Percentiles rank a stretch among this genome's conserved stretches.
Conservation (phyloP, 2,329 filamentous ascomycete genomes). For the Alternaria consortialis region DNA sequence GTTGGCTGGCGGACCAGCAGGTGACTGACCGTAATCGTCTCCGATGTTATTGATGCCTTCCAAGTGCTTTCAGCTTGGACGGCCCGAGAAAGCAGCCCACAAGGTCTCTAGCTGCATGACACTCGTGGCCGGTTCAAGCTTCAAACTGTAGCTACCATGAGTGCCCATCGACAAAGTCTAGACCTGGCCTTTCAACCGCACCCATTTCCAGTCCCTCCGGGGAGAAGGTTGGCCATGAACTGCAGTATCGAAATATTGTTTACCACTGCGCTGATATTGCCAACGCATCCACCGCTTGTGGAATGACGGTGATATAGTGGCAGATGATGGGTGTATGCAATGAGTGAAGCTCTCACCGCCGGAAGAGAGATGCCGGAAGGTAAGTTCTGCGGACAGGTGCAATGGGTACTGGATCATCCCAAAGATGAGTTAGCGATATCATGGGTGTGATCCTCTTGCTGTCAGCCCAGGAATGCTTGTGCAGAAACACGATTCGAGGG, state of each 20-base stretch:
- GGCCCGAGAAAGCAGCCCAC: too few relatives aligned
- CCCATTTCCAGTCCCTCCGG: fast-evolving
- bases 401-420: too few relatives aligned
- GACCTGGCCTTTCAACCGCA: background rate
- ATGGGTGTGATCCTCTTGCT: too few relatives aligned
- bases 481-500: too few relatives aligned
- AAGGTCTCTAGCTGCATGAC: background rate
- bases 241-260: background rate
- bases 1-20: background rate
- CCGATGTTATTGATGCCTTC: background rate
- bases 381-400: too few relatives aligned
- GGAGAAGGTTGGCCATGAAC: background rate
- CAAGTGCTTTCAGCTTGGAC: background rate
- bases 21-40: background rate
- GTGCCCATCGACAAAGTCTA: background rate
- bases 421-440: too few relatives aligned
- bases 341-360: background rate
- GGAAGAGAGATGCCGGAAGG: too few relatives aligned
- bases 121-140: background rate
- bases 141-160: background rate
- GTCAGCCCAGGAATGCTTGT: too few relatives aligned
- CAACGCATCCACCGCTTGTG: background rate
- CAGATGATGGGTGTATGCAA: background rate
- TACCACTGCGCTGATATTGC: background rate
- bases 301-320: background rate